Evolutionary conservation across 2,329 filamentous ascomycete genomes (phyloP).

Genomic region (Colletotrichum neosansevieriae): DNA sequence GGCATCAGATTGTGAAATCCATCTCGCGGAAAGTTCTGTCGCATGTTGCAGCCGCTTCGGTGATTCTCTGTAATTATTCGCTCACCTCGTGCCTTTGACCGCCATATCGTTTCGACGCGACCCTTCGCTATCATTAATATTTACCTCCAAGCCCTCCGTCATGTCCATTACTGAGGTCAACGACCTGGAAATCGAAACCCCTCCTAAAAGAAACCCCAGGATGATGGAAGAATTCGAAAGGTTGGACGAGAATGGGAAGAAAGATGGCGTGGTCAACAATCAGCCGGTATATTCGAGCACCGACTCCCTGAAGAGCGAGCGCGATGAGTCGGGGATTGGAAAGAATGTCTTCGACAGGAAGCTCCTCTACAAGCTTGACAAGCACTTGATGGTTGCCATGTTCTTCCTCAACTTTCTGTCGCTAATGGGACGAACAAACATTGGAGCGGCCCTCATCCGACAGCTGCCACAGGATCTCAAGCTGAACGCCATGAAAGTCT

Average conservation of each 20-base stretch:
- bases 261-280: neutral
- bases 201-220: slow-evolving; percentile 3
- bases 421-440: slow-evolving; percentile 45
- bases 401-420: slow-evolving; percentile 47
- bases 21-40: neutral
- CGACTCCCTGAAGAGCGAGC: slow-evolving; percentile 8
- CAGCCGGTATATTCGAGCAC: neutral
- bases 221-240: slow-evolving; percentile 10
- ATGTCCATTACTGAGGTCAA: neutral
- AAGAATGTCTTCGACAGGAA: slow-evolving; percentile 42
- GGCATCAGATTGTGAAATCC: neutral
- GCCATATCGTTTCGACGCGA: neutral
- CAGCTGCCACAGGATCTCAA: slow-evolving; percentile 44
- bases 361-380: slow-evolving; percentile 45
- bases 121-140: neutral
- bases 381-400: slow-evolving; percentile 44
- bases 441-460: slow-evolving; percentile 44
- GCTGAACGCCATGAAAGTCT: slow-evolving; percentile 43
- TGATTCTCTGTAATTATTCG: neutral
- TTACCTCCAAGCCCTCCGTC: neutral
- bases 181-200: neutral
- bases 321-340: neutral
- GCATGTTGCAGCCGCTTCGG: neutral
- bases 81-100: neutral
- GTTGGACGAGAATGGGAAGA: slow-evolving; percentile 9